Percentiles rank a stretch among this genome's conserved stretches.
Conservation (phyloP, 441 rosid genomes). For the Populus hybrid region DNA sequence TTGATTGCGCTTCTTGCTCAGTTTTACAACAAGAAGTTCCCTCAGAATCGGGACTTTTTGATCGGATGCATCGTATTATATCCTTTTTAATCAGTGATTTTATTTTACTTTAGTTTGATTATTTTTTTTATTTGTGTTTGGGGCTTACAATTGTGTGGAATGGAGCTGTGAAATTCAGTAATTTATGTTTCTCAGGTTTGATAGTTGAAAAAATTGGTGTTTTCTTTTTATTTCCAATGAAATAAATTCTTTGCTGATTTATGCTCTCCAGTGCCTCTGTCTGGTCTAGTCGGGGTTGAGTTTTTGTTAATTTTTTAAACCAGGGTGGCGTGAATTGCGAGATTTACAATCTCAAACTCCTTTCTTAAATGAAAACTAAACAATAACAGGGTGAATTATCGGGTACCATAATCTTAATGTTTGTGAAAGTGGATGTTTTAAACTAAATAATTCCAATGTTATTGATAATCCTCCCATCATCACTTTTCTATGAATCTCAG, state of each 20-base stretch:
- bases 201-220: background rate
- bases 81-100: constrained; percentile 42
- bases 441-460: background rate
- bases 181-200: background rate
- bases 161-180: background rate
- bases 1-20: constrained; percentile 81
- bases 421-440: background rate
- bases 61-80: constrained; percentile 85
- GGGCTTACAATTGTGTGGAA: background rate
- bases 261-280: background rate
- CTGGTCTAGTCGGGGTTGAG: background rate
- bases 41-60: constrained; percentile 78
- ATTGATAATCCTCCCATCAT: background rate
- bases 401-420: background rate
- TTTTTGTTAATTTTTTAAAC: background rate
- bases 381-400: background rate
- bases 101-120: background rate
- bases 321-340: background rate
- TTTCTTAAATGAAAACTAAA: background rate
- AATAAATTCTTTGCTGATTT: background rate
- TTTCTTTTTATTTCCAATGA: background rate
- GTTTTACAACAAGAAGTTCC: constrained; percentile 97
- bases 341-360: background rate
- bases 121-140: constrained; percentile 4
- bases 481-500: background rate